Percentiles rank a stretch among this genome's conserved stretches.
phyloP scores from a whole-genome alignment of 2,329 filamentous ascomycete species.

The Leptosphaerulina australis region DNA sequence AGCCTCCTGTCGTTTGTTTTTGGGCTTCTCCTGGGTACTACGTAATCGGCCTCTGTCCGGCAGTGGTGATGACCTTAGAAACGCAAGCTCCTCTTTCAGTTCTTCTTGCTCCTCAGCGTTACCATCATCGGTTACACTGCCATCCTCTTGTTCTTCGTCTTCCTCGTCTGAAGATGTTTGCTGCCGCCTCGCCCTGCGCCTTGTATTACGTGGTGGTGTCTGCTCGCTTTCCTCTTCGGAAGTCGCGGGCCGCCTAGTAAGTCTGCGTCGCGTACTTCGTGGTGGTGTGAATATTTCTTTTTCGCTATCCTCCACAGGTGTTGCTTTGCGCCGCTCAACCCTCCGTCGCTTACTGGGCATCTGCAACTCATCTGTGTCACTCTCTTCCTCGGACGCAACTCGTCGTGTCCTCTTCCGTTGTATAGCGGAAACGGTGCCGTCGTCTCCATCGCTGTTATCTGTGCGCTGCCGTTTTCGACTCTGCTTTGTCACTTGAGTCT shows the following conservation, averaged over 20 bases:
- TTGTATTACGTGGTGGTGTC: constrained; percentile 5
- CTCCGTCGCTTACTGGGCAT: constrained; percentile 17
- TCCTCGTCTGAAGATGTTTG: constrained; percentile 16
- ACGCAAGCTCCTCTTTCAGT: constrained; percentile 55
- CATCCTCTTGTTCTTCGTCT: constrained; percentile 22
- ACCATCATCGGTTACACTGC: constrained; percentile 4
- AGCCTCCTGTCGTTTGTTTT: constrained; percentile 50
- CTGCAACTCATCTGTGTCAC: background rate
- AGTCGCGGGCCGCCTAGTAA: constrained; percentile 3
- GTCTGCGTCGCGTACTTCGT: constrained; percentile 14
- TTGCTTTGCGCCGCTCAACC: constrained; percentile 1
- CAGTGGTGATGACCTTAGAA: constrained; percentile 47
- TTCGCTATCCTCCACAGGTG: constrained; percentile 12
- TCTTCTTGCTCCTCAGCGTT: constrained; percentile 46
- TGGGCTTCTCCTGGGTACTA: constrained; percentile 34
- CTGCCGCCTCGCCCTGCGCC: constrained; percentile 36
- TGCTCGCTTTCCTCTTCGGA: constrained; percentile 9
- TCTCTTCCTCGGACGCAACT: constrained; percentile 7
- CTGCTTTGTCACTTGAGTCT: background rate
- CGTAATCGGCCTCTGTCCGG: constrained; percentile 33
- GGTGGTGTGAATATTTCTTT: constrained; percentile 15
- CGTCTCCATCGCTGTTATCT: constrained; percentile 12
- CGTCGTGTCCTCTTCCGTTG: constrained; percentile 20
- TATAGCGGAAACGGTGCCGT: constrained; percentile 21
- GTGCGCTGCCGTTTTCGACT: constrained; percentile 29